Percentiles rank a stretch among this genome's conserved stretches.
These are phyloP conservation scores for Penicillium glabrum DNA, from an alignment of 2,329 filamentous ascomycete genomes.

Conservation along the genomic window DNA sequence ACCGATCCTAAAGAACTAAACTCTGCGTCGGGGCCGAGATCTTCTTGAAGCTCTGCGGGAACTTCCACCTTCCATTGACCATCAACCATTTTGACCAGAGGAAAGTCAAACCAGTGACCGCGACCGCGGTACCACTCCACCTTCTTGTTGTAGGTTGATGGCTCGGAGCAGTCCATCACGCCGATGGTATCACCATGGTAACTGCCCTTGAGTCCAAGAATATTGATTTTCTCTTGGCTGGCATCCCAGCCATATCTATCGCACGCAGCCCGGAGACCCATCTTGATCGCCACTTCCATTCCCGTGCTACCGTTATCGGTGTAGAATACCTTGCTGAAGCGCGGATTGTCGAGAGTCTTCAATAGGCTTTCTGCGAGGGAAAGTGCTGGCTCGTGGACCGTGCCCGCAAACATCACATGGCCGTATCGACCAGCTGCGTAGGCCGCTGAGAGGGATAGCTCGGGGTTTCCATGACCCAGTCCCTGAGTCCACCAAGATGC, in stretches of 20 bases:
- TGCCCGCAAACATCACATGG: slow-evolving; percentile 83
- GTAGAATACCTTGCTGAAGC: slow-evolving; percentile 72
- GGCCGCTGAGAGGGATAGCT: slow-evolving; percentile 70
- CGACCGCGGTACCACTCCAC: slow-evolving; percentile 82
- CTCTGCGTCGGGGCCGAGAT: slow-evolving; percentile 46
- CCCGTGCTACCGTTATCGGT: slow-evolving; percentile 84
- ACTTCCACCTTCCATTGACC: slow-evolving; percentile 67
- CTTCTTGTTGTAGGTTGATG: slow-evolving; percentile 74
- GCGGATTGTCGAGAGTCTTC: slow-evolving; percentile 59
- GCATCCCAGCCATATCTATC: slow-evolving; percentile 66
- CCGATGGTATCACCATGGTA: slow-evolving; percentile 90
- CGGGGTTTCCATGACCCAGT: slow-evolving; percentile 74
- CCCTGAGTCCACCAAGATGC: slow-evolving; percentile 93
- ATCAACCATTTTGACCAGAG: slow-evolving; percentile 64
- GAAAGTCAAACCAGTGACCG: slow-evolving; percentile 80
- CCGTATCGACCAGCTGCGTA: slow-evolving; percentile 82
- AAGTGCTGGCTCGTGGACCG: slow-evolving; percentile 76
- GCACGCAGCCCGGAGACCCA: slow-evolving; percentile 71
- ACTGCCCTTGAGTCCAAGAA: slow-evolving; percentile 74
- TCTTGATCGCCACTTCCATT: slow-evolving; percentile 81
- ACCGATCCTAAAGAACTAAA: slow-evolving; percentile 56
- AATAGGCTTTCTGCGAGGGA: slow-evolving; percentile 67
- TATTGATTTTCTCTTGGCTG: slow-evolving; percentile 58
- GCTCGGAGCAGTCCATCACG: slow-evolving; percentile 82
- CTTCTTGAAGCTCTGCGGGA: slow-evolving; percentile 50